Evolutionary conservation across 345 rosid genomes (phyloP).

Genomic region (Populus pruinosa): DNA sequence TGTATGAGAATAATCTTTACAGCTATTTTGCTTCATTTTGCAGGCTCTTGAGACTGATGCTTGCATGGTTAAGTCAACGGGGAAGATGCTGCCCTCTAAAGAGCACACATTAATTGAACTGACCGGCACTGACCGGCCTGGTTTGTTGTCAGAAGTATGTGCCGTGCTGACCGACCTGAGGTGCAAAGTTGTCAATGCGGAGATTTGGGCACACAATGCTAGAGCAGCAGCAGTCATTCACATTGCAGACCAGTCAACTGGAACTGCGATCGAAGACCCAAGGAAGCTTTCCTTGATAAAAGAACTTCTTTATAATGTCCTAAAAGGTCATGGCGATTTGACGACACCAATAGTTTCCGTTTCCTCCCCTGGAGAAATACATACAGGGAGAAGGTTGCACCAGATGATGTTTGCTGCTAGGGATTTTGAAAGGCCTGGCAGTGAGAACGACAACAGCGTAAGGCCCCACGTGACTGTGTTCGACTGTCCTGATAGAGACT

Average conservation of each 20-base stretch:
- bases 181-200: conserved; percentile 82
- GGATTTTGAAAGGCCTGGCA: conserved; percentile 70
- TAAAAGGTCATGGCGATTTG: conserved; percentile 53
- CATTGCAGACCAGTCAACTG: conserved; percentile 60
- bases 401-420: conserved; percentile 92
- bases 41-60: conserved; percentile 82
- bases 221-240: conserved; percentile 91
- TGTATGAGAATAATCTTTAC: background rate
- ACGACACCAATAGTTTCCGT: conserved; percentile 56
- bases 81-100: conserved; percentile 65
- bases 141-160: conserved; percentile 81
- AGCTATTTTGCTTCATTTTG: conserved; percentile 6
- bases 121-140: conserved; percentile 81
- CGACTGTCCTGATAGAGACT: conserved; percentile 68
- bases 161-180: conserved; percentile 80
- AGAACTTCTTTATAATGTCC: conserved; percentile 64
- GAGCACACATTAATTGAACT: conserved; percentile 81
- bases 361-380: conserved; percentile 55
- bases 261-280: conserved; percentile 60
- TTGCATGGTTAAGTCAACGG: background rate
- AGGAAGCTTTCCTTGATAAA: conserved; percentile 55
- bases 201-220: conserved; percentile 92
- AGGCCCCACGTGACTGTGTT: conserved; percentile 65
- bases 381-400: conserved; percentile 81
- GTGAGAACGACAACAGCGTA: conserved; percentile 36